phyloP scores from a whole-genome alignment of 306 rosid genomes.

The Herpetospermum pedunculosum region DNA sequence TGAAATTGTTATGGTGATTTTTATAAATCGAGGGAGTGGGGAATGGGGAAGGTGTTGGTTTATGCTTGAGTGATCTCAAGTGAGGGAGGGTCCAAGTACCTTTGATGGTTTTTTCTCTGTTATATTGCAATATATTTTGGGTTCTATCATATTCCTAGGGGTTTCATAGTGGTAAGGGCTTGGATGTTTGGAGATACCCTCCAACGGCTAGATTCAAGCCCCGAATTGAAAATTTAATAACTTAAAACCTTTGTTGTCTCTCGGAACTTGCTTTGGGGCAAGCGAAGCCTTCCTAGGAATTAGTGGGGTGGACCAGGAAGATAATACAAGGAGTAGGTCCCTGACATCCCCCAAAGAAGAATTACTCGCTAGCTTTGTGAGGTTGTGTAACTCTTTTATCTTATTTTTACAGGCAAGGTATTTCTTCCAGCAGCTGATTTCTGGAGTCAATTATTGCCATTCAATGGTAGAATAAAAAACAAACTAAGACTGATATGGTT shows the following conservation, averaged over 20 bases:
- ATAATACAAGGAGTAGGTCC: not conserved
- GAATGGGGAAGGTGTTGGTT: no score
- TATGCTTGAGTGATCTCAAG: no score
- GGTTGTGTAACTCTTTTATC: not conserved
- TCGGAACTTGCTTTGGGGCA: not conserved
- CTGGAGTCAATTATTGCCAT: slow-evolving; percentile 5
- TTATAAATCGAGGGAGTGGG: no score
- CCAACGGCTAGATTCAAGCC: not conserved
- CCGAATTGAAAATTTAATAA: not conserved
- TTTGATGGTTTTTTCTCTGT: no score
- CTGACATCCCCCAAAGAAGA: not conserved
- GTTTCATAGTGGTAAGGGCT: not conserved
- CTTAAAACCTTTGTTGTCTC: not conserved
- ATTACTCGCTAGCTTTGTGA: not conserved
- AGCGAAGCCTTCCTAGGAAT: not conserved
- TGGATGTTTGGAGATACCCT: not conserved
- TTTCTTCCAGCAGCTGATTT: slow-evolving; percentile 9
- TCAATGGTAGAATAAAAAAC: not conserved
- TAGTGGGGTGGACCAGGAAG: not conserved
- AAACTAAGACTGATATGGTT: not conserved
- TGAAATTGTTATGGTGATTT: no score
- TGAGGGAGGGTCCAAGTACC: no score
- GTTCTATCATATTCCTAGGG: no score
- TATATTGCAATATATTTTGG: no score
- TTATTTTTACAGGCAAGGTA: not conserved